Evolutionary conservation across 768 basidiomycete species (phyloP).

Genomic region (Boletus subparvulus): DNA sequence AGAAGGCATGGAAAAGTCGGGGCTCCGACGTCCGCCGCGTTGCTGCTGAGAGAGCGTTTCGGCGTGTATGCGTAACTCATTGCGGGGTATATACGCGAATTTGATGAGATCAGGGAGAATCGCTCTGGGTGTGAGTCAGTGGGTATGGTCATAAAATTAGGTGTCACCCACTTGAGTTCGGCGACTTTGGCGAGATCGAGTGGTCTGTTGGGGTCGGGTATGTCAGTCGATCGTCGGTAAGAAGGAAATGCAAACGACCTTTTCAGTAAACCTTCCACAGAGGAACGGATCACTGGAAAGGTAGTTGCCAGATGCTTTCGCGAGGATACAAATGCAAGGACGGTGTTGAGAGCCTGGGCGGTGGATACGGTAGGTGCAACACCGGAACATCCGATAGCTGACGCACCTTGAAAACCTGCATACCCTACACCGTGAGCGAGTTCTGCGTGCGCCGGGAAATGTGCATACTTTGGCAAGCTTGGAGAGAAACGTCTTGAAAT

Average conservation of each 20-base stretch:
- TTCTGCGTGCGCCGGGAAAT: fast-evolving
- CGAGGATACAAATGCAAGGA: constrained; percentile 83
- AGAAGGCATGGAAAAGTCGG: constrained; percentile 40
- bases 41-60: constrained; percentile 27
- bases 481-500: constrained; percentile 2
- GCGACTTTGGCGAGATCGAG: constrained; percentile 76
- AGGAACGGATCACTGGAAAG: constrained; percentile 69
- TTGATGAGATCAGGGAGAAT: constrained; percentile 79
- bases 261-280: constrained; percentile 80
- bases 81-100: constrained; percentile 76
- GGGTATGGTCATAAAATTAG: not conserved
- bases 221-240: not conserved
- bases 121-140: constrained; percentile 45
- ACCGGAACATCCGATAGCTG: not conserved
- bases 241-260: constrained; percentile 40
- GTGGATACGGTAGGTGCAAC: not conserved
- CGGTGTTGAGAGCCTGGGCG: constrained; percentile 78
- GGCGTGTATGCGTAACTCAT: constrained; percentile 57
- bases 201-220: constrained; percentile 48
- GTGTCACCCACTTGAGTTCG: constrained; percentile 66
- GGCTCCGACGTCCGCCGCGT: constrained; percentile 35
- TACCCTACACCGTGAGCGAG: not conserved
- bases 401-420: constrained; percentile 46
- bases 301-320: constrained; percentile 79
- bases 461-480: constrained; percentile 61